Base-by-base conservation (phyloP, 129 eudicot genomes). In the Flaveria linearis region DNA sequence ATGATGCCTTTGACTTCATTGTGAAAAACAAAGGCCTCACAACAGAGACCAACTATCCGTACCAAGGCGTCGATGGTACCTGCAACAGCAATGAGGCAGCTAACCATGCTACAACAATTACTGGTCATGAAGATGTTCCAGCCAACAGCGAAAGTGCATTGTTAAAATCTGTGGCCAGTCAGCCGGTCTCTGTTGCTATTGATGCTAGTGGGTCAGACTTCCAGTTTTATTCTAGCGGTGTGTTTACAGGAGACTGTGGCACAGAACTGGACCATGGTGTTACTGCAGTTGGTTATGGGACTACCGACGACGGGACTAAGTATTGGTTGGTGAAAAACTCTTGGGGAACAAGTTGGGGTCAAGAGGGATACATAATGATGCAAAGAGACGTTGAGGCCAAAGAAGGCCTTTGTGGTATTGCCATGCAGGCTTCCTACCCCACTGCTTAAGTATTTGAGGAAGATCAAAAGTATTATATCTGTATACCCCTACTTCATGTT, bases 351-450 rank as follows among this genome's bases (percentile, higher is more conserved):
- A 62, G 70, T 20, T 87, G 91, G 91, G 91, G 91, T 12, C 82
- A 85, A 25, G 69, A 64, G 9, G 87, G 87, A 23, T 85, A 85
- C 36, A 66, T 85, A 75, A 82, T 77, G 84, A 68, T 84, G 80
- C 75, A 81, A 63, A 67, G 80, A 76, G 90, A 81, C 26, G 33
- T 61, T 78, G 80, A 22, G 50, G 76, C 79, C 0, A 52, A 77
- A 26, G 80, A 74, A 69, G 89, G 92, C 17, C 57, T 83, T 0
- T 85, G 87, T 68, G 86, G 86, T 14, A 78, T 83, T 43, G 87
- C 86, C 55, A 77, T 74, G 84, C 52, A 69, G 28, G 80, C 86
- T 8, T 68, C 83, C 52, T 85, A 77, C 57, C 89, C 89, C n/a
- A 61, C 78, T 28, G 33, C 33, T 28, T 28, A 28, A 20, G 22